Conservation (phyloP, 306 rosid genomes). For the Lathyrus oleraceus region DNA sequence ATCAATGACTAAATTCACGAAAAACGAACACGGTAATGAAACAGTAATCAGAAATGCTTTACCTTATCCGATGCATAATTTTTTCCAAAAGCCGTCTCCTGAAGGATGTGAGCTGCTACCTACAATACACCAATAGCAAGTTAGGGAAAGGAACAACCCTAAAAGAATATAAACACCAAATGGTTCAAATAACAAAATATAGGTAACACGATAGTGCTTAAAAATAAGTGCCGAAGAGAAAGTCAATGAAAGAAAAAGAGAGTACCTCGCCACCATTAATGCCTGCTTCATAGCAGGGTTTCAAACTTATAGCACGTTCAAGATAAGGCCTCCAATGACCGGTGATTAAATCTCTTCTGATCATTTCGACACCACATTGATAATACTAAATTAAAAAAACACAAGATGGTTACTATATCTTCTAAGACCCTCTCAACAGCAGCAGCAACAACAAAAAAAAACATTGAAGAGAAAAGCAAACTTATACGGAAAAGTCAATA, state of each 20-base stretch:
- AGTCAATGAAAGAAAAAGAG: too few relatives aligned
- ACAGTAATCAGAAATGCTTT: conserved; percentile 18
- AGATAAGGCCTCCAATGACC: conserved; percentile 99
- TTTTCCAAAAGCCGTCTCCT: conserved; percentile 93
- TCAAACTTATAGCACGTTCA: conserved; percentile 90
- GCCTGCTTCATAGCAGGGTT: conserved; percentile 92
- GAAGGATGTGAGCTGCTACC: conserved; percentile 93
- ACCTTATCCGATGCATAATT: conserved; percentile 93
- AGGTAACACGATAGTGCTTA: too few relatives aligned
- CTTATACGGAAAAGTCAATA: conserved; percentile 15
- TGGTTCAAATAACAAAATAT: too few relatives aligned
- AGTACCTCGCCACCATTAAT: conserved; percentile 98
- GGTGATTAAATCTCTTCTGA: conserved; percentile 87
- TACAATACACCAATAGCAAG: conserved; percentile 27
- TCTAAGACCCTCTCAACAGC: conserved; percentile 19
- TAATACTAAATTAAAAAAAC: conserved; percentile 48
- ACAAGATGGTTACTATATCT: conserved; percentile 24
- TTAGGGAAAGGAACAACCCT: neutral
- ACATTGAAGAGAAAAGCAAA: conserved; percentile 7
- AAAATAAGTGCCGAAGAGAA: too few relatives aligned
- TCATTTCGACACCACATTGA: conserved; percentile 99
- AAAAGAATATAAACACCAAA: too few relatives aligned
- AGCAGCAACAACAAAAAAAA: neutral
- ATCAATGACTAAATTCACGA: neutral
- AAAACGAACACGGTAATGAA: conserved; percentile 14